Evolutionary conservation across 352 stramenopile species (phyloP), one percentile per base, ranked within the genome.

Genomic region (Globisporangium nagaii): DNA sequence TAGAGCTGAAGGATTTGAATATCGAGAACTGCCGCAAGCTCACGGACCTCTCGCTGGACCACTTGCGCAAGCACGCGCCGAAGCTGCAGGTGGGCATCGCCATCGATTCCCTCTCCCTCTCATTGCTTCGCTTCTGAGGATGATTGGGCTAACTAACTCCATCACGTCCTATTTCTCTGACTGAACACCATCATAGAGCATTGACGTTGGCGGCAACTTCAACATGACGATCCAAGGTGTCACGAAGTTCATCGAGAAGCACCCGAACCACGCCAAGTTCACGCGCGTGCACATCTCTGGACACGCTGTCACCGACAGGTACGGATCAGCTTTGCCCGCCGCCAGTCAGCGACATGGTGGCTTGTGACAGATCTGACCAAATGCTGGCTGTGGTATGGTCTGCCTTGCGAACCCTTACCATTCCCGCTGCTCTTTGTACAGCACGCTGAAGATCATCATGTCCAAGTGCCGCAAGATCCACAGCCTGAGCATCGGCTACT

Each of bases 1-100:
- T 53, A 93, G 85, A 95, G 0, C 81, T 95, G 19, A 93, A 91
- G 66, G 84, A 96, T 7, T 57, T 96, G 44, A 93, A 93, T 53
- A 70, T 96, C 37, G 81, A 93, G 60, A 96, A 96, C 66, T 96
- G 86, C 63, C 86, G 86, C 43, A 96, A 96, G 52, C 65, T 96
- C 44, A 93, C 82, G 39, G 84, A 96, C 49, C 24, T 60, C 53
- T 82, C 84, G 43, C 70, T 96, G 10, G 75, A 88, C 41, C 72
- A 90, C 60, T 35, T 96, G 47, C 79, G 81, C 44, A 90, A 92
- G 60, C 62, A 80, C 39, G 76, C 84, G 7, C 80, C 75, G 4
- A 94, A 93, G 55, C 69, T 96, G 19, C 77, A 92, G 79, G 84
- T 92, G 35, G 13, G 58, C 31, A 2, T 1, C 4, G 17, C 3